These are phyloP conservation scores for Cercospora sp. DNA, from an alignment of 2,329 filamentous ascomycete genomes.

Conservation along the genomic window DNA sequence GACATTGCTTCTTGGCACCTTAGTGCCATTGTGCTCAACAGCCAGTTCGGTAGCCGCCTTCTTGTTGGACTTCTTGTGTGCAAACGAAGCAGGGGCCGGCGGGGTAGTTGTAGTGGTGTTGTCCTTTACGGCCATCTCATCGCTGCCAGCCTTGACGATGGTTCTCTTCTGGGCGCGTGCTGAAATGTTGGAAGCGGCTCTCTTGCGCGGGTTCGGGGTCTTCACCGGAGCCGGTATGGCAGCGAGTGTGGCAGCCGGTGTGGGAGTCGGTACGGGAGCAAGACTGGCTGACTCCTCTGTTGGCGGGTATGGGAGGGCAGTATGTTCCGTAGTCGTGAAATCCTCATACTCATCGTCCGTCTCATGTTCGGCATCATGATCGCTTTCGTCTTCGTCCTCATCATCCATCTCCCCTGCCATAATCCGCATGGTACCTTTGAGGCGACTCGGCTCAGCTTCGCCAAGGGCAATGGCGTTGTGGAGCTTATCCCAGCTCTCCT, in stretches of 20 bases:
- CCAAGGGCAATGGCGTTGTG: conserved; percentile 27
- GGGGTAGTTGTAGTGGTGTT: background rate
- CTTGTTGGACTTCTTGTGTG: conserved; percentile 1
- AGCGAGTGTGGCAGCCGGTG: too few relatives aligned
- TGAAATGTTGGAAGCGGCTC: conserved; percentile 8
- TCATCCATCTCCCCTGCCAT: background rate
- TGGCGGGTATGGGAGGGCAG: background rate
- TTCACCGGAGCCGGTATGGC: background rate
- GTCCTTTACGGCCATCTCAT: background rate
- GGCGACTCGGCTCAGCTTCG: conserved; percentile 2
- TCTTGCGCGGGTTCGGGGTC: conserved; percentile 10
- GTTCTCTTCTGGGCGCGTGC: background rate
- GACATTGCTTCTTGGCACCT: background rate
- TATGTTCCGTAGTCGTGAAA: background rate
- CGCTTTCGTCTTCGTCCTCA: background rate
- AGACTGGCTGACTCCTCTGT: background rate
- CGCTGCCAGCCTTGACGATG: conserved; percentile 1
- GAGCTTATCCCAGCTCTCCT: conserved; percentile 28
- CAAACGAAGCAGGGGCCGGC: background rate
- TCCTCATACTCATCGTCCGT: conserved; percentile 4
- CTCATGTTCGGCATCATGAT: background rate
- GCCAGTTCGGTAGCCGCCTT: background rate
- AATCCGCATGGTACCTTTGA: background rate
- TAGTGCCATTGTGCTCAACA: too few relatives aligned
- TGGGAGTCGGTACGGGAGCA: background rate